Percentiles rank a stretch among this genome's conserved stretches.
Evolutionary conservation across 2,329 filamentous ascomycete species (phyloP).

Genomic region (Hypoxylon sp.): DNA sequence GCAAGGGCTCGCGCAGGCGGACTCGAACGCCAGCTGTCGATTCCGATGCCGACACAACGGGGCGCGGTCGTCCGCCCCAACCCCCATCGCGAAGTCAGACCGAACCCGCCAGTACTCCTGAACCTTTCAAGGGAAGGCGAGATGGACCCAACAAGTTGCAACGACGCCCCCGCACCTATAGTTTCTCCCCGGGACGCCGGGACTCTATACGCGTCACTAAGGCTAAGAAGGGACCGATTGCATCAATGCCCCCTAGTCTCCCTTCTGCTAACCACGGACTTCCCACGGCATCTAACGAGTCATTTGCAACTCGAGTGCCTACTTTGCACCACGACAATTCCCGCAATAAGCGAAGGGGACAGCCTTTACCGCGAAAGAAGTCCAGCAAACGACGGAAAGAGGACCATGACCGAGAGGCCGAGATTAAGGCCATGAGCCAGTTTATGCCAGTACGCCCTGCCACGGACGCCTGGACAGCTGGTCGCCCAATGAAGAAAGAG

Average conservation of each 20-base stretch:
- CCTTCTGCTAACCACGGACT: slow-evolving; percentile 32
- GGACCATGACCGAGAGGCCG: slow-evolving; percentile 84
- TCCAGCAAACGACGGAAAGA: slow-evolving; percentile 83
- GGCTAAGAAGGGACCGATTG: slow-evolving; percentile 49
- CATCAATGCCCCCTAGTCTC: slow-evolving; percentile 46
- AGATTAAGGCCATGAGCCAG: slow-evolving; percentile 87
- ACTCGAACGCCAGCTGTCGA: slow-evolving; percentile 56
- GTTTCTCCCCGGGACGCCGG: slow-evolving; percentile 73
- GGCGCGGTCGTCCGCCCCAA: slow-evolving; percentile 42
- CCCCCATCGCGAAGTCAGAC: slow-evolving; percentile 48
- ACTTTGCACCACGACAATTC: slow-evolving; percentile 68
- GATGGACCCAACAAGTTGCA: slow-evolving; percentile 65
- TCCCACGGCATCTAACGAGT: slow-evolving; percentile 37
- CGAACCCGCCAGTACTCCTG: slow-evolving; percentile 47
- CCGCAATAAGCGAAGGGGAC: slow-evolving; percentile 72
- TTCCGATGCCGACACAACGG: slow-evolving; percentile 42
- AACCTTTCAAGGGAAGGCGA: slow-evolving; percentile 54
- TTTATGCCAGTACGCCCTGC: slow-evolving; percentile 76
- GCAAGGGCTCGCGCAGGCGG: slow-evolving; percentile 77
- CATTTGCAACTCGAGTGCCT: slow-evolving; percentile 58
- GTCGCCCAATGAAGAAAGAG: slow-evolving; percentile 73
- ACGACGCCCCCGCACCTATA: slow-evolving; percentile 67
- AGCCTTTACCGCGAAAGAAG: slow-evolving; percentile 75
- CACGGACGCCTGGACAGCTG: slow-evolving; percentile 71
- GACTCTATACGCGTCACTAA: slow-evolving; percentile 66